These are phyloP conservation scores for Ceratocystis alfenasii DNA, from an alignment of 2,329 filamentous ascomycete genomes.

Conservation along the genomic window DNA sequence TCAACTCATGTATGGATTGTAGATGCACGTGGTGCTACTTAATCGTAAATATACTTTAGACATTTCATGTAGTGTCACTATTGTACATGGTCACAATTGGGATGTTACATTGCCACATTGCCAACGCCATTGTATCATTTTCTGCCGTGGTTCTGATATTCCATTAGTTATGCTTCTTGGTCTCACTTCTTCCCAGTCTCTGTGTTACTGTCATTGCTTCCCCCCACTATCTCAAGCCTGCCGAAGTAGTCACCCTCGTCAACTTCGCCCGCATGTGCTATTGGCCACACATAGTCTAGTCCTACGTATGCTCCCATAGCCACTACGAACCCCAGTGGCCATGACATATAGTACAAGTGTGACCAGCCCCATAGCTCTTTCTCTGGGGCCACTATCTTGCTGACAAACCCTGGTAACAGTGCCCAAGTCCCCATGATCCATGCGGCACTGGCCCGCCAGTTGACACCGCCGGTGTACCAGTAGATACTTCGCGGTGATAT, in stretches of 20 bases:
- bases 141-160: too few species aligned
- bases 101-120: too few species aligned
- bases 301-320: conserved; percentile 24
- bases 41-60: too few species aligned
- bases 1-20: too few species aligned
- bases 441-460: conserved; percentile 34
- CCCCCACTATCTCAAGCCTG: conserved; percentile 23
- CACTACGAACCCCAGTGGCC: conserved; percentile 25
- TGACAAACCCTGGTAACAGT: conserved; percentile 34
- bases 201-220: not conserved
- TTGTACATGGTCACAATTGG: too few species aligned
- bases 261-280: conserved; percentile 23
- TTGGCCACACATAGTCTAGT: conserved; percentile 24
- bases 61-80: too few species aligned
- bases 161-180: not conserved
- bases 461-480: conserved; percentile 32
- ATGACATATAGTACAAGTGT: conserved; percentile 26
- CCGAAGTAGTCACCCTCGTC: conserved; percentile 27
- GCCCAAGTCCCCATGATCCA: conserved; percentile 33
- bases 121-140: too few species aligned
- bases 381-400: conserved; percentile 24
- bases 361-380: conserved; percentile 26
- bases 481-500: conserved; percentile 31
- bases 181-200: not conserved
- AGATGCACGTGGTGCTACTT: too few species aligned